A percentile compares a stretch with the other conserved stretches of the same genome.
phyloP scores from a whole-genome alignment of 2,329 filamentous ascomycete genomes.

The Ophiostoma triangulosporum region DNA sequence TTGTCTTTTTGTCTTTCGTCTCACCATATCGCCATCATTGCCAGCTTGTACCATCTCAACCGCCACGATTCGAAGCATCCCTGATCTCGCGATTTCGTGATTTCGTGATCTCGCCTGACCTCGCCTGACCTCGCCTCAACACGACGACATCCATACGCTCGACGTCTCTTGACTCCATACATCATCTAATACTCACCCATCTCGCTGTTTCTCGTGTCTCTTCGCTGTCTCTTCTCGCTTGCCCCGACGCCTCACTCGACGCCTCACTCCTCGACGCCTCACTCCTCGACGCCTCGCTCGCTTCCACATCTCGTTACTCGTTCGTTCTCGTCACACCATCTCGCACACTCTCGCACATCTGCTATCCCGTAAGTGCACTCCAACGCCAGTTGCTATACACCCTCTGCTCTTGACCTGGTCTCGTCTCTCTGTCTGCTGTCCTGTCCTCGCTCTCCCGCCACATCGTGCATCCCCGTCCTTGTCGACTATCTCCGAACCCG shows the following conservation, averaged over 20 bases:
- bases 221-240: not conserved
- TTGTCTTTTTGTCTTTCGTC: not conserved
- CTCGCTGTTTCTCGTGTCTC: not conserved
- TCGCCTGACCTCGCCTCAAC: no score
- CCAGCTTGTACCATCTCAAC: not conserved
- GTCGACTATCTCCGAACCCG: no score
- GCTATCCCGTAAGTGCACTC: no score
- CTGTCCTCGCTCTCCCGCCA: no score
- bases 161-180: not conserved
- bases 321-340: no score
- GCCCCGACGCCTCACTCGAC: not conserved
- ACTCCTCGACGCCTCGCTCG: not conserved
- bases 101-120: not conserved
- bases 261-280: not conserved
- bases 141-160: not conserved
- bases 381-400: no score
- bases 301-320: not conserved
- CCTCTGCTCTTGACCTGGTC: no score
- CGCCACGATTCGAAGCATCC: not conserved
- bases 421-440: no score
- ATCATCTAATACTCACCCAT: not conserved
- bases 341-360: no score
- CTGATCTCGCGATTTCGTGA: not conserved
- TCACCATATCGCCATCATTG: not conserved
- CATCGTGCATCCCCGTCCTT: no score